Percentiles rank a stretch among this genome's conserved stretches.
These are phyloP conservation scores for Penicillium waksmanii DNA, from an alignment of 495 filamentous ascomycete species.

Conservation along the genomic window DNA sequence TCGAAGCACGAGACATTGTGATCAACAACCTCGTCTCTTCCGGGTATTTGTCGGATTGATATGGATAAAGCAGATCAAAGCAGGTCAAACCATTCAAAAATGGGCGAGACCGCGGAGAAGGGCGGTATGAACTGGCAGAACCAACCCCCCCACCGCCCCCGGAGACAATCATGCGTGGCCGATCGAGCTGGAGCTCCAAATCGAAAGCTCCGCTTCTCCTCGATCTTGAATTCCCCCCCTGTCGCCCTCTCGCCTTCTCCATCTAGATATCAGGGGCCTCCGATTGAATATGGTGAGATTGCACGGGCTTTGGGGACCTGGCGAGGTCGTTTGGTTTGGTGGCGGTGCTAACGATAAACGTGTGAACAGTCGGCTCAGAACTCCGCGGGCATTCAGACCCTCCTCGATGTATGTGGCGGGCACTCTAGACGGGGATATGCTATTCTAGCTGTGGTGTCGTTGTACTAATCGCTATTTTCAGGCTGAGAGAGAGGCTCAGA, in stretches of 20 bases:
- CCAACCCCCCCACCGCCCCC: slow-evolving; percentile 36
- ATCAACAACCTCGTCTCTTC: not conserved
- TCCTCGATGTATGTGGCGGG: slow-evolving; percentile 82
- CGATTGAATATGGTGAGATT: slow-evolving; percentile 45
- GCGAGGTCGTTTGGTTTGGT: not conserved
- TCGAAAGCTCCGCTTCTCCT: slow-evolving; percentile 35
- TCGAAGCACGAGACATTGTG: slow-evolving; percentile 85
- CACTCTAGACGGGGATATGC: not conserved
- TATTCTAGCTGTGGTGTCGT: not conserved
- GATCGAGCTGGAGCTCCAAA: slow-evolving; percentile 31
- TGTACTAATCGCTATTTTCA: slow-evolving; percentile 46
- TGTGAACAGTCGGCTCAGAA: slow-evolving; percentile 87
- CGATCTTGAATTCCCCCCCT: slow-evolving; percentile 24
- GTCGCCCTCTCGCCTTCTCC: slow-evolving; percentile 11
- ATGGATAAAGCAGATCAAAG: not conserved
- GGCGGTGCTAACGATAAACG: slow-evolving; percentile 32
- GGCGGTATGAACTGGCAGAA: slow-evolving; percentile 42
- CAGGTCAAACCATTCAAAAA: slow-evolving; percentile 13
- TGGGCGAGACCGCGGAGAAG: slow-evolving; percentile 33
- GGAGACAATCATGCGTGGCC: slow-evolving; percentile 41
- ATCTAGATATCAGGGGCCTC: slow-evolving; percentile 17
- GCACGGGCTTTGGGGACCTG: not conserved
- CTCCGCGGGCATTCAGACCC: slow-evolving; percentile 95
- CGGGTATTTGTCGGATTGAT: not conserved
- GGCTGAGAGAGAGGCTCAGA: slow-evolving; percentile 98